Conservation (phyloP, 768 basidiomycete genomes). For the Crassisporium funariophilum region DNA sequence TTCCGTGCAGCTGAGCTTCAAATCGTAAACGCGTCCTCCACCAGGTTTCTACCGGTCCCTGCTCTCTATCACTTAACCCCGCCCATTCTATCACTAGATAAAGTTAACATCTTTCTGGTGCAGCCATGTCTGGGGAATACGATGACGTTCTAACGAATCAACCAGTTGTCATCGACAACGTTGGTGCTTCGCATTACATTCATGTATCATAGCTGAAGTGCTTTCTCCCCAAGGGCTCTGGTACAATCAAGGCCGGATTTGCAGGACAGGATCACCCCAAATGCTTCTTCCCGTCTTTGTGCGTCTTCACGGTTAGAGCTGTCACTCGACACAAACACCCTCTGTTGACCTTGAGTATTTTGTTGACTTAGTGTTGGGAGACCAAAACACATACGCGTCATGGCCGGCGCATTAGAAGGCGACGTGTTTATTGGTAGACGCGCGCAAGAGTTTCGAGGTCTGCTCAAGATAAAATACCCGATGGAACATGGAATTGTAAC, state of each 20-base stretch:
- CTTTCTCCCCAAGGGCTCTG: constrained; percentile 76
- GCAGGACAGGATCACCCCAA: constrained; percentile 99
- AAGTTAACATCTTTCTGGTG: no score
- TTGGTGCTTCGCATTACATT: constrained; percentile 39
- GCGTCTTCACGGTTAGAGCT: constrained; percentile 50
- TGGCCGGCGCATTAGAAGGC: constrained; percentile 96
- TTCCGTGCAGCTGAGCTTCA: constrained; percentile 25
- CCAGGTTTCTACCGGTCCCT: no score
- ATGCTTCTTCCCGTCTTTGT: constrained; percentile 99
- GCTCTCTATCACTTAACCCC: no score
- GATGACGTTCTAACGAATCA: constrained; percentile 97
- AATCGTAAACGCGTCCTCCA: constrained; percentile 23
- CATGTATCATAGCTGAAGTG: constrained; percentile 19
- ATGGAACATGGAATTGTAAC: constrained; percentile 99
- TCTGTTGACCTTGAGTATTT: constrained; percentile 23
- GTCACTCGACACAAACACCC: constrained; percentile 24
- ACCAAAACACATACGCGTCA: constrained; percentile 96
- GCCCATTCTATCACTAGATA: constrained; percentile 10
- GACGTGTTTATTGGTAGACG: constrained; percentile 95
- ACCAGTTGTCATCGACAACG: constrained; percentile 99
- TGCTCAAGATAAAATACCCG: constrained; percentile 98
- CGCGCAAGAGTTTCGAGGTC: constrained; percentile 93
- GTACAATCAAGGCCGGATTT: constrained; percentile 98
- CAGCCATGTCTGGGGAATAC: constrained; percentile 80
- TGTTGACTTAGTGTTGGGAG: constrained; percentile 76